These are phyloP conservation scores for Lepidium africanum DNA, from an alignment of 345 rosid genomes.

Conservation along the genomic window DNA sequence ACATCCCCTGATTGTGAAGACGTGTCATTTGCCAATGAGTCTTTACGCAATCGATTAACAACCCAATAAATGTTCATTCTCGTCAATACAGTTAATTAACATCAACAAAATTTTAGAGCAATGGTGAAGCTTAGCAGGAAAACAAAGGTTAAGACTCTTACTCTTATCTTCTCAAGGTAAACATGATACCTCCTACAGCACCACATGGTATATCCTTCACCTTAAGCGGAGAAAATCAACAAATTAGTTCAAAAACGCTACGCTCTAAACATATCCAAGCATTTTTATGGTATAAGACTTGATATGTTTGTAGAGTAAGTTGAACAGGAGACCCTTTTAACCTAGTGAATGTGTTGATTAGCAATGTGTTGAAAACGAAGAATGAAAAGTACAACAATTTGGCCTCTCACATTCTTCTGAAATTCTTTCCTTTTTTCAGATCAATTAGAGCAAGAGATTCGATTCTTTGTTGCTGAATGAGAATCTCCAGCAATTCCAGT, in stretches of 20 bases:
- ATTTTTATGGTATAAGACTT: constrained; percentile 27
- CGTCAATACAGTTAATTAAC: background rate
- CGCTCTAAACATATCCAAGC: background rate
- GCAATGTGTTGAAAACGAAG: too few species aligned
- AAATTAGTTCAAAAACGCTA: background rate
- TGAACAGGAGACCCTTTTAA: constrained; percentile 44
- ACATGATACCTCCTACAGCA: constrained; percentile 85
- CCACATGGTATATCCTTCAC: constrained; percentile 94
- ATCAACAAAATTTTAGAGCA: background rate
- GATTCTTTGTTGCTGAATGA: too few species aligned
- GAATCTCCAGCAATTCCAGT: too few species aligned
- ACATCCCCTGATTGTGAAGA: too few species aligned
- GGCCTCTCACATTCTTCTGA: too few species aligned
- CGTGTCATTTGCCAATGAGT: too few species aligned
- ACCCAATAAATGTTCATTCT: constrained; percentile 36
- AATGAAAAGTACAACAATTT: too few species aligned
- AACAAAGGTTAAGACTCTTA: background rate
- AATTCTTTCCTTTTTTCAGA: too few species aligned
- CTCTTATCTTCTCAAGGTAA: constrained; percentile 91
- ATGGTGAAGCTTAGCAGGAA: background rate
- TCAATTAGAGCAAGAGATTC: too few species aligned
- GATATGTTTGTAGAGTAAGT: constrained; percentile 87
- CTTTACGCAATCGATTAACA: constrained; percentile 74
- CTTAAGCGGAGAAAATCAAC: constrained; percentile 21
- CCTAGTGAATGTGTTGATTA: too few species aligned